Conservation (phyloP, 768 basidiomycete species). For the Psilocybe tampanensis region DNA sequence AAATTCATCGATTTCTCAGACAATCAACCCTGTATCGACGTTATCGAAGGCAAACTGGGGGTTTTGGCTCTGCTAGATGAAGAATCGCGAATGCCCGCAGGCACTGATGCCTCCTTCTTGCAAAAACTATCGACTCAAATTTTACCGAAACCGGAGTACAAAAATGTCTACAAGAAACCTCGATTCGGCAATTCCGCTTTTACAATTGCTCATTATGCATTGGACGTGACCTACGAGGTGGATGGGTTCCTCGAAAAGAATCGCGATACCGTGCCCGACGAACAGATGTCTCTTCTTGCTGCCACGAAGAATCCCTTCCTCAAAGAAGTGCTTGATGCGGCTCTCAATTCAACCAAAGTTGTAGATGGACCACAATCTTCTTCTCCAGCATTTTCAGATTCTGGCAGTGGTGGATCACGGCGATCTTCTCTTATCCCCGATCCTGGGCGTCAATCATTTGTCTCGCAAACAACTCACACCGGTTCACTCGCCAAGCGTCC, state of each 20-base stretch:
- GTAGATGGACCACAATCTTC: constrained; percentile 70
- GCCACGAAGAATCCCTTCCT: constrained; percentile 90
- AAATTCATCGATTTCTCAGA: constrained; percentile 99
- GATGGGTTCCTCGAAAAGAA: constrained; percentile 99
- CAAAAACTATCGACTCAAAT: constrained; percentile 91
- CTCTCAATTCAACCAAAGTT: constrained; percentile 71
- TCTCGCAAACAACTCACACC: constrained; percentile 46
- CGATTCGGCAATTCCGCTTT: constrained; percentile 98
- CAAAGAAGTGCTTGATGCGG: constrained; percentile 92
- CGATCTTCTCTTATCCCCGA: constrained; percentile 87
- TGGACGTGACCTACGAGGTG: constrained; percentile 98
- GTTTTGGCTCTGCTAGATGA: constrained; percentile 95
- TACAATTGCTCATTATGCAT: constrained; percentile 96
- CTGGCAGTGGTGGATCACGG: constrained; percentile 74
- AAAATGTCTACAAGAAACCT: constrained; percentile 94
- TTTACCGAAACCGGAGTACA: constrained; percentile 76
- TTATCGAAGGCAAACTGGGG: constrained; percentile 97
- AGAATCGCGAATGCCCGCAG: constrained; percentile 94
- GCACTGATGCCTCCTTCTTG: constrained; percentile 90
- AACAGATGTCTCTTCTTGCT: constrained; percentile 89
- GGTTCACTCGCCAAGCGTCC: constrained; percentile 56
- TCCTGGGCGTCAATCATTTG: constrained; percentile 76
- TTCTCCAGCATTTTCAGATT: constrained; percentile 79
- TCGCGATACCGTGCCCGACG: constrained; percentile 97
- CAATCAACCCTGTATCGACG: constrained; percentile 98